Evolutionary conservation across 2,329 filamentous ascomycete genomes (phyloP).

Genomic region (Diaporthe vexans): DNA sequence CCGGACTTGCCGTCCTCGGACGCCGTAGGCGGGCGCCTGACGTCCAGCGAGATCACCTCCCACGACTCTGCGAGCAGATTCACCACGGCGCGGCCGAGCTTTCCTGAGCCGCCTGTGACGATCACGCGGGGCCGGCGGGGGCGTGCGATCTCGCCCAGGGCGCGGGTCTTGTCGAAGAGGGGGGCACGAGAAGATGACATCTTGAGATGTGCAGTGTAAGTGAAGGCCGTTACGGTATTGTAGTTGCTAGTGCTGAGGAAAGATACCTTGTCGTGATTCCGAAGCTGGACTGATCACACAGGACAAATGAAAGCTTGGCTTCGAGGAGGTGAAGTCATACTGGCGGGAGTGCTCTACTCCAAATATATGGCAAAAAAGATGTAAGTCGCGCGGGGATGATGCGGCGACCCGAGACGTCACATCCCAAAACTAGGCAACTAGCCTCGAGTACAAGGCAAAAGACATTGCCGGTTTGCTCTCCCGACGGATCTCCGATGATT

Average conservation of each 20-base stretch:
- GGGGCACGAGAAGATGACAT: conserved; percentile 21
- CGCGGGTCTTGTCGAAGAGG: conserved; percentile 36
- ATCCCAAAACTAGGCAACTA: conserved; percentile 1
- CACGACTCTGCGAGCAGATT: conserved; percentile 24
- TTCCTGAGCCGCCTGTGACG: conserved; percentile 40
- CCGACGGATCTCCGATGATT: neutral
- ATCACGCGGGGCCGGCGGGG: conserved; percentile 37
- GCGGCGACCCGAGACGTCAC: conserved; percentile 17
- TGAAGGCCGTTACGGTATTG: neutral
- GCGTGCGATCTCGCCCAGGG: conserved; percentile 35
- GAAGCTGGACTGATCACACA: neutral
- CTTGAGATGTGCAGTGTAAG: neutral
- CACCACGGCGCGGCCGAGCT: conserved; percentile 39
- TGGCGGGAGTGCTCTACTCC: neutral
- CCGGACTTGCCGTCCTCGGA: conserved; percentile 40
- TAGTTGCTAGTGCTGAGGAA: neutral
- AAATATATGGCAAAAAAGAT: conserved; percentile 3
- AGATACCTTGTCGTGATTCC: neutral
- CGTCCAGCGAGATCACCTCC: conserved; percentile 41
- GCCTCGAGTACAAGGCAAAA: neutral
- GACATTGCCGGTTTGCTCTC: neutral
- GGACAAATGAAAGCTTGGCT: neutral
- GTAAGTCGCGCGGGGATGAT: neutral
- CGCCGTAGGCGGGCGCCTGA: conserved; percentile 34
- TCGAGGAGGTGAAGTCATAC: too few species aligned